Evolutionary conservation across 306 rosid genomes (phyloP).

Genomic region (Dryas drummondii): DNA sequence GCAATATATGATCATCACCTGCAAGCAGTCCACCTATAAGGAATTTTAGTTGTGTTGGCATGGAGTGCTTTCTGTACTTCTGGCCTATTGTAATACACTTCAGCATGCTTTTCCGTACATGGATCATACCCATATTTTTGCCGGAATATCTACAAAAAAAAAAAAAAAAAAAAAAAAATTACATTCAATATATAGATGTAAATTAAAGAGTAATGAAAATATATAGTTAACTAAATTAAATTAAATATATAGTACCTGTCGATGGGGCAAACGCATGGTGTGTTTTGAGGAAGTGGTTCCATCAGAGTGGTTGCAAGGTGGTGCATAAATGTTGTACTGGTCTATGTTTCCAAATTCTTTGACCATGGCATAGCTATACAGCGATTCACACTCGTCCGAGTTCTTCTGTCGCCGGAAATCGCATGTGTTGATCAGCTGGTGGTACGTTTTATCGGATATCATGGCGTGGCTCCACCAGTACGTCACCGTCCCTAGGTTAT

Average conservation of each 20-base stretch:
- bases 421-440: conserved; percentile 68
- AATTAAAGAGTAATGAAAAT: background rate
- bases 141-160: conserved; percentile 43
- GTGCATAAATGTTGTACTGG: conserved; percentile 94
- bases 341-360: conserved; percentile 92
- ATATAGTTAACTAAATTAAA: background rate
- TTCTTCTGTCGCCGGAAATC: conserved; percentile 78
- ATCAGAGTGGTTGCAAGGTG: conserved; percentile 83
- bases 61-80: conserved; percentile 94
- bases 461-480: conserved; percentile 99
- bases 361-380: conserved; percentile 90
- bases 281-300: conserved; percentile 43
- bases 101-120: conserved; percentile 93
- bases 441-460: conserved; percentile 90
- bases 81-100: conserved; percentile 74
- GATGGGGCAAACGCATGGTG: conserved; percentile 76
- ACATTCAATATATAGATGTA: background rate
- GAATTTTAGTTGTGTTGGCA: conserved; percentile 74
- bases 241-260: conserved; percentile 28
- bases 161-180: conserved; percentile 9
- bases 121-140: conserved; percentile 82
- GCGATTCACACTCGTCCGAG: conserved; percentile 74
- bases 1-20: conserved; percentile 35
- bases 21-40: conserved; percentile 98
- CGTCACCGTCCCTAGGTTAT: conserved; percentile 86